Percentiles rank a stretch among this genome's conserved stretches.
Evolutionary conservation across 192 early-diverging fungal genomes (phyloP).

Genomic region (Pilobolus umbonatus): DNA sequence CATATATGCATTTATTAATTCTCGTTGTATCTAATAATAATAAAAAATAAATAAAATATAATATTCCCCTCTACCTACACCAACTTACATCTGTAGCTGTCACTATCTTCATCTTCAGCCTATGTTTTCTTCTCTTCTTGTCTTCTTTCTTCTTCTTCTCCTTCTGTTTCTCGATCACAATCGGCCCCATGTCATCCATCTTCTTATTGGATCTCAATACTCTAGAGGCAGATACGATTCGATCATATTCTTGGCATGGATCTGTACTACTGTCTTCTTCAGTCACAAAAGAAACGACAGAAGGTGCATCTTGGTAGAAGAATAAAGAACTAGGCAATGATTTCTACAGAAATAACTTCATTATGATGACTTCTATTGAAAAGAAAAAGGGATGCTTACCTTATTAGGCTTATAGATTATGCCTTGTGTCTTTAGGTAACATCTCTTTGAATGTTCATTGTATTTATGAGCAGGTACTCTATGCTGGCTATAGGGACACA

Average conservation of each 20-base stretch:
- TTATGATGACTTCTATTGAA: too few species aligned
- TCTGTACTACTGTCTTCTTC: not conserved
- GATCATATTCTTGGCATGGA: slow-evolving; percentile 1
- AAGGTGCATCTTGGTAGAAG: not conserved
- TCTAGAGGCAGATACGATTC: not conserved
- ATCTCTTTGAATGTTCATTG: not conserved
- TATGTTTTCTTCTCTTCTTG: not conserved
- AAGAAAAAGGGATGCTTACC: too few species aligned
- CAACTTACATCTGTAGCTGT: slow-evolving; percentile 2
- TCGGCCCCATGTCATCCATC: not conserved
- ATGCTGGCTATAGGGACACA: slow-evolving; percentile 4
- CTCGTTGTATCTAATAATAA: slow-evolving; percentile 5
- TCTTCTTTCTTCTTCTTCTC: not conserved
- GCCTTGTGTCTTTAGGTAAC: not conserved
- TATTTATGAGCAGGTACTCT: not conserved
- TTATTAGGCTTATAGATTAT: not conserved
- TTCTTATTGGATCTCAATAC: not conserved
- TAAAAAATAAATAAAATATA: not conserved
- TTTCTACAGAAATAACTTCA: too few species aligned
- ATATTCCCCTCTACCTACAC: not conserved
- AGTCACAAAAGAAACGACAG: not conserved
- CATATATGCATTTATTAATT: slow-evolving; percentile 12
- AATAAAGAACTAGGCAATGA: slow-evolving; percentile 10
- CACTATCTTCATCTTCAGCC: not conserved
- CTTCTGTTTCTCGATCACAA: not conserved